Evolutionary conservation across 225 moss, liverwort and hornwort genomes (phyloP).

Genomic region (Ulota crispa): DNA sequence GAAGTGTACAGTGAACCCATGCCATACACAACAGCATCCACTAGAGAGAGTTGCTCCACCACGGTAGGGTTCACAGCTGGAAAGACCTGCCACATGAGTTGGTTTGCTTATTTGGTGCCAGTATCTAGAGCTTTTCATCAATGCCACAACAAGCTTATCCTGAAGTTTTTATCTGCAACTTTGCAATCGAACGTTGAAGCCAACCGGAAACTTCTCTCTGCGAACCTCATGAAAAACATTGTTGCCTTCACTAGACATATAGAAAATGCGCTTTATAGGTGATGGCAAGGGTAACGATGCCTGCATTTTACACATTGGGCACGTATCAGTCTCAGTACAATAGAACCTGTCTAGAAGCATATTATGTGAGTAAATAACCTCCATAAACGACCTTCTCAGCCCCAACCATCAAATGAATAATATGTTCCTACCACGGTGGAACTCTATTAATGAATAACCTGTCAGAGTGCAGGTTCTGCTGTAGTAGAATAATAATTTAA

Average conservation of each 20-base stretch:
- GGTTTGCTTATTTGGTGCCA: slow-evolving; percentile 17
- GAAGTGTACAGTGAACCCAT: slow-evolving; percentile 99
- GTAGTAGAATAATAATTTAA: not conserved
- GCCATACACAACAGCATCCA: slow-evolving; percentile 92
- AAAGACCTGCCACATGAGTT: slow-evolving; percentile 70
- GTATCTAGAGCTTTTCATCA: slow-evolving; percentile 17
- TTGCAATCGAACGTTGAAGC: slow-evolving; percentile 16
- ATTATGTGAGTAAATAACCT: no score
- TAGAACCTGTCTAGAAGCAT: no score
- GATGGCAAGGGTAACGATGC: slow-evolving; percentile 69
- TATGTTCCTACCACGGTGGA: no score
- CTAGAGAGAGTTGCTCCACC: slow-evolving; percentile 83
- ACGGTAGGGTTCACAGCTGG: slow-evolving; percentile 87
- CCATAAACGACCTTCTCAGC: no score
- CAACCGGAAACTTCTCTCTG: slow-evolving; percentile 16
- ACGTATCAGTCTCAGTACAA: slow-evolving; percentile 6
- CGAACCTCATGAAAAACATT: slow-evolving; percentile 82
- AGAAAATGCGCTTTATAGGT: slow-evolving; percentile 95
- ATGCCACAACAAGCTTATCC: slow-evolving; percentile 23
- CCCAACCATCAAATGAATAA: no score
- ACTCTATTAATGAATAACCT: no score
- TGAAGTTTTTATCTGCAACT: slow-evolving; percentile 15
- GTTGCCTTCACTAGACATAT: slow-evolving; percentile 90
- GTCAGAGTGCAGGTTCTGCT: no score
- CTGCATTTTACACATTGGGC: slow-evolving; percentile 41